Percentiles rank a stretch among this genome's conserved stretches.
phyloP scores from a whole-genome alignment of 306 rosid genomes.

The Cicer judaicum region DNA sequence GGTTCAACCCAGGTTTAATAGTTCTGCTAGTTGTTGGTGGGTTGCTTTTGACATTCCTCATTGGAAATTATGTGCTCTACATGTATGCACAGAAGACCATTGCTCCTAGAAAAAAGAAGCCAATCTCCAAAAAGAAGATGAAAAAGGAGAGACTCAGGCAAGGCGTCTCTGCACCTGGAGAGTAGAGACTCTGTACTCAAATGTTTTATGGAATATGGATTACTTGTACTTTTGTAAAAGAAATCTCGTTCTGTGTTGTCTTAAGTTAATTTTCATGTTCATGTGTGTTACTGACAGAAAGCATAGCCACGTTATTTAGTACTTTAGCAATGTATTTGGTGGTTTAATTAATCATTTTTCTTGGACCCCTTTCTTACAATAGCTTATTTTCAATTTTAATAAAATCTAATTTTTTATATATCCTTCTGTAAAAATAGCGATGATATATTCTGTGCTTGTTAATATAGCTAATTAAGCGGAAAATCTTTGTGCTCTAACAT shows the following conservation, averaged over 20 bases:
- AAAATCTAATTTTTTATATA: not conserved
- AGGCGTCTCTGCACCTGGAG: slow-evolving; percentile 99
- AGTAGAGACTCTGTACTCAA: slow-evolving; percentile 52
- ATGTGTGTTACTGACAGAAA: slow-evolving; percentile 11
- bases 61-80: slow-evolving; percentile 84
- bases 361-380: not conserved
- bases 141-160: slow-evolving; percentile 91
- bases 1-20: slow-evolving; percentile 86
- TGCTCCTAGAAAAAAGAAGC: slow-evolving; percentile 89
- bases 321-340: slow-evolving; percentile 20
- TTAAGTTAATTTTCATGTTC: slow-evolving; percentile 35
- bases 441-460: not conserved
- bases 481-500: too few species aligned
- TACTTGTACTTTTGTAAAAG: slow-evolving; percentile 40
- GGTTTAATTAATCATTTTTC: slow-evolving; percentile 14
- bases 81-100: slow-evolving; percentile 81
- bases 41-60: slow-evolving; percentile 66
- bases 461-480: not conserved
- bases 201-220: slow-evolving; percentile 30
- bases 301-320: slow-evolving; percentile 32
- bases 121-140: slow-evolving; percentile 95
- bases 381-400: not conserved
- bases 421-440: not conserved
- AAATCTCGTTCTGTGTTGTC: slow-evolving; percentile 43
- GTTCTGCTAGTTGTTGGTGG: slow-evolving; percentile 82